Conservation (phyloP, 805 yeast genomes). For the Ogataea saltuana region DNA sequence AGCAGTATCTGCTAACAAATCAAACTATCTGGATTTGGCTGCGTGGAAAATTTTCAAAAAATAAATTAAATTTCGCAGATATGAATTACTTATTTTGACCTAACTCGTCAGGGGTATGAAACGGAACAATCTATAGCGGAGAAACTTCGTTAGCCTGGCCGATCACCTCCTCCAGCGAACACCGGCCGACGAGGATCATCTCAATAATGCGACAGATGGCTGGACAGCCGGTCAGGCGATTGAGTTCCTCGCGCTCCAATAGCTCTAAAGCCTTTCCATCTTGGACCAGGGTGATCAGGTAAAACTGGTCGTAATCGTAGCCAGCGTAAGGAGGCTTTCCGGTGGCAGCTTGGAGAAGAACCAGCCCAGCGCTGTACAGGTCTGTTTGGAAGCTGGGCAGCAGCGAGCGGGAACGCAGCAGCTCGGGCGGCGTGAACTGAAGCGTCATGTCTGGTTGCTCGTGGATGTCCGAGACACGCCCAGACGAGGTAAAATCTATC, state of each 20-base stretch:
- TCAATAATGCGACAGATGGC: constrained; percentile 26
- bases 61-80: neutral
- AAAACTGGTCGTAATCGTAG: constrained; percentile 31
- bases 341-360: constrained; percentile 45
- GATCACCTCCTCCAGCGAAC: constrained; percentile 25
- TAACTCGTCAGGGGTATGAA: too few relatives aligned
- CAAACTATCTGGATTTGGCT: constrained; percentile 8
- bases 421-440: constrained; percentile 50
- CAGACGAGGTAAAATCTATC: constrained; percentile 50
- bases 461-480: constrained; percentile 19
- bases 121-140: too few relatives aligned
- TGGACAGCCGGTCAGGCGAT: constrained; percentile 25
- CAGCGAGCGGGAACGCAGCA: constrained; percentile 30
- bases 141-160: too few relatives aligned
- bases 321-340: constrained; percentile 46
- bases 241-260: constrained; percentile 28
- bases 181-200: constrained; percentile 33
- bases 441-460: constrained; percentile 38
- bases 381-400: constrained; percentile 42
- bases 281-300: constrained; percentile 36
- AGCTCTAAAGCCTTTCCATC: constrained; percentile 37
- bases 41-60: constrained; percentile 8
- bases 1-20: constrained; percentile 4
- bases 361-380: constrained; percentile 47
- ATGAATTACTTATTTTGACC: neutral